A percentile compares a stretch with the other conserved stretches of the same genome.
Evolutionary conservation across 768 basidiomycete species (phyloP).

Genomic region (Mycena haematopus): DNA sequence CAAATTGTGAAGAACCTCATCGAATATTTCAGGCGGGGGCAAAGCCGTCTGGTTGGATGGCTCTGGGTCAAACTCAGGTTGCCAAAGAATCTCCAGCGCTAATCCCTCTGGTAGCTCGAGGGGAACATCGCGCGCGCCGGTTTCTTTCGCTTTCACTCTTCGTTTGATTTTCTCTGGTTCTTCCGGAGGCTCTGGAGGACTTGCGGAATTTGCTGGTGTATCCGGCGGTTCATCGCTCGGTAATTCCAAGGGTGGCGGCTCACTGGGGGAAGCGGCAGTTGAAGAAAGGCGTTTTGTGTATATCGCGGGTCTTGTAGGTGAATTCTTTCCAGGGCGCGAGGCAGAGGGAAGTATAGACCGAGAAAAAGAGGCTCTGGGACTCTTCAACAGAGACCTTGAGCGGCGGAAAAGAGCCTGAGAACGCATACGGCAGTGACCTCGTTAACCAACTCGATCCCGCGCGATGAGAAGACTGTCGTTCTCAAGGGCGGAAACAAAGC

Average conservation of each 20-base stretch:
- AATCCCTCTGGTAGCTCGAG: slow-evolving; percentile 58
- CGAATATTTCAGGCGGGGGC: slow-evolving; percentile 77
- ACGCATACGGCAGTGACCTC: slow-evolving; percentile 17
- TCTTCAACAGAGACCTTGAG: slow-evolving; percentile 25
- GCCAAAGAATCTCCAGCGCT: slow-evolving; percentile 69
- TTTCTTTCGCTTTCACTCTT: slow-evolving; percentile 34
- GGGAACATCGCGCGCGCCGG: slow-evolving; percentile 37
- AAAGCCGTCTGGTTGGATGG: slow-evolving; percentile 44
- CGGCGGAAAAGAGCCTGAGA: slow-evolving; percentile 22
- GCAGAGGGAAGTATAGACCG: slow-evolving; percentile 15
- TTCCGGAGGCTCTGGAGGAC: slow-evolving; percentile 37
- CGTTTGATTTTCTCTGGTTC: slow-evolving; percentile 53
- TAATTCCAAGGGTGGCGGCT: slow-evolving; percentile 22
- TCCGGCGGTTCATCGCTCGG: slow-evolving; percentile 28
- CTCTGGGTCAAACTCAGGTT: slow-evolving; percentile 50
- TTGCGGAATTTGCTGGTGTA: slow-evolving; percentile 22
- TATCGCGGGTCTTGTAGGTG: slow-evolving; percentile 24
- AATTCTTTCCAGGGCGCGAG: slow-evolving; percentile 19
- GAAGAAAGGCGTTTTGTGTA: slow-evolving; percentile 31
- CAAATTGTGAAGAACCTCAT: slow-evolving; percentile 78
- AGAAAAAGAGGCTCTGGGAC: slow-evolving; percentile 9
- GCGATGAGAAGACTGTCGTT: no score
- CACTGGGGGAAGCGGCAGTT: slow-evolving; percentile 19
- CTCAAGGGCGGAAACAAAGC: no score
- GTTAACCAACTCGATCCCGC: background rate